Base-by-base conservation (phyloP, 2,329 filamentous ascomycete genomes). In the Ceratocystis harringtonii region DNA sequence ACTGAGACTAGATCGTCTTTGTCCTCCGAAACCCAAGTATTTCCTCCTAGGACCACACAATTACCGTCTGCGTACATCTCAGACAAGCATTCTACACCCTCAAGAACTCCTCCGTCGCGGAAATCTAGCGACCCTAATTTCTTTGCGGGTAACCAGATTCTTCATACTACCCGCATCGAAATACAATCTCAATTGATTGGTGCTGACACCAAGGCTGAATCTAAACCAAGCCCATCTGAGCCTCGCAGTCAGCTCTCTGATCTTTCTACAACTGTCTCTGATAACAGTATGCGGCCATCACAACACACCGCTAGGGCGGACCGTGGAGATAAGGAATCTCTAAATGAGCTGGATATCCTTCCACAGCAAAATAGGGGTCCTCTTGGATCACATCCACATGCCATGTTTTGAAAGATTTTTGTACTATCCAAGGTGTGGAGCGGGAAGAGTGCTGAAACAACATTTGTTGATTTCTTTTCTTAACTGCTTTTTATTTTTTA, bases 11-110 rank as follows among this genome's bases (percentile, higher is more conserved):
- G 66, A 45, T 65, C 66, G 4, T 63, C 58, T 19, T 52, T 58
- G 7, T 67, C 66, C 3, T 67, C 66, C 5, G 63, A 67, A 25
- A 65, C 63, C 3, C 63, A 65, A 8, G 64, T 66, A n/a, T 36
- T 64, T 2, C 44, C 62, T 15, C 19, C 64, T 2, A 48, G 17
- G 30, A 41, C 61, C 7, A 45, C 43, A 8, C 60, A 62, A 15
- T 43, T 62, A 3, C 44, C 55, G 1, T 30, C 25, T 15, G 30
- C 44, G 0, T 25, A 48, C 5, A 15, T 52, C 8, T 2, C 50
- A 4, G 65, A 66, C 10, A 57, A 64, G 17, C 10, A 44, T n/a
- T 22, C 19, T 15, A 3, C 45, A 3, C 3, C 22, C 8, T 45
- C 28, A 22, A 19, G 17, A n/a, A 30, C 19, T 25, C 30, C 41